Percentiles rank a stretch among this genome's conserved stretches.
Conservation (phyloP, 345 rosid genomes). For the Populus nigra region DNA sequence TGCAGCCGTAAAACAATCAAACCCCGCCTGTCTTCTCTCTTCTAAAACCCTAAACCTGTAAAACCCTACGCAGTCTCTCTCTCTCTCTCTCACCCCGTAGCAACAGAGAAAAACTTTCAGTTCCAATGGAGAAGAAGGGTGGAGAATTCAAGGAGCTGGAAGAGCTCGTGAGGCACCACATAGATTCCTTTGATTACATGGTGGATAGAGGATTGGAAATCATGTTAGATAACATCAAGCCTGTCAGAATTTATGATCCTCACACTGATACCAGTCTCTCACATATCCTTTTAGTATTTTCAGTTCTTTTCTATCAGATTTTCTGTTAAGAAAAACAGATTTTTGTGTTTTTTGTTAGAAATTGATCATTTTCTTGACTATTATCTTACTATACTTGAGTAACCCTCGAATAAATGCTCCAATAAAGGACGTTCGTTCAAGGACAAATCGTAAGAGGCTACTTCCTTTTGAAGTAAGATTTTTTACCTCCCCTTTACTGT, state of each 20-base stretch:
- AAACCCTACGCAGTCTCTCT: no score
- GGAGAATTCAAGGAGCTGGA: constrained; percentile 49
- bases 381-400: constrained; percentile 52
- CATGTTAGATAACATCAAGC: constrained; percentile 60
- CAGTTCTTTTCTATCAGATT: background rate
- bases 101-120: no score
- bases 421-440: constrained; percentile 48
- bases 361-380: constrained; percentile 41
- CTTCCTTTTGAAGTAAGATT: constrained; percentile 69
- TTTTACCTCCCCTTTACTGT: background rate
- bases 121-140: constrained; percentile 1
- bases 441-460: constrained; percentile 38
- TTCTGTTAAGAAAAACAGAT: background rate
- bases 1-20: no score
- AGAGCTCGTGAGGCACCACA: constrained; percentile 73
- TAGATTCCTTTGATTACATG: constrained; percentile 85
- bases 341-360: background rate
- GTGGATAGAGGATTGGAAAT: constrained; percentile 64
- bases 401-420: constrained; percentile 57
- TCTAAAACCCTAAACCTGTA: no score
- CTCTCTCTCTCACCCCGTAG: no score
- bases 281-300: constrained; percentile 57
- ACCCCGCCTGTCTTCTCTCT: no score
- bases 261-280: constrained; percentile 42
- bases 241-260: constrained; percentile 50